Conservation (phyloP, 192 early-diverging fungal genomes). For the Coemansia umbellata region DNA sequence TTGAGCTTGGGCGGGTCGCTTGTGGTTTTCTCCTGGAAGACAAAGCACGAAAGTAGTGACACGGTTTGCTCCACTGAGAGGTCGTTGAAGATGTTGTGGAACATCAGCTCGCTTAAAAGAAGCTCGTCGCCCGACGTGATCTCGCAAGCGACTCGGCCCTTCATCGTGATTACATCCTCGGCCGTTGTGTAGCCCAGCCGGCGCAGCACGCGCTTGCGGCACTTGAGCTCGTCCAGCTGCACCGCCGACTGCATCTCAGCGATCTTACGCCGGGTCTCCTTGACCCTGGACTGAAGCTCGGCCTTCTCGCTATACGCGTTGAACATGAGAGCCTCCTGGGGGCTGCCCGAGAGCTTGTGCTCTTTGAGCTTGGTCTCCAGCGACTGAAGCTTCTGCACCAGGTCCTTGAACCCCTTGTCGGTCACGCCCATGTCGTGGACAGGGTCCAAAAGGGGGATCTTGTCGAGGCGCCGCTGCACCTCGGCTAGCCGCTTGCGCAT, state of each 20-base stretch:
- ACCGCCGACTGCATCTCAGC: slow-evolving; percentile 74
- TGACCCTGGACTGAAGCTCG: slow-evolving; percentile 57
- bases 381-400: slow-evolving; percentile 68
- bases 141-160: slow-evolving; percentile 97
- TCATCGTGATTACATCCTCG: slow-evolving; percentile 90
- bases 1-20: slow-evolving; percentile 54
- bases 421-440: slow-evolving; percentile 83
- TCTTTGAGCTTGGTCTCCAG: slow-evolving; percentile 64
- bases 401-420: slow-evolving; percentile 71
- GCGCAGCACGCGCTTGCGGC: slow-evolving; percentile 84
- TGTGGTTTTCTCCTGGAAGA: slow-evolving; percentile 73
- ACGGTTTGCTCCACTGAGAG: slow-evolving; percentile 81
- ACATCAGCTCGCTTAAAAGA: slow-evolving; percentile 93
- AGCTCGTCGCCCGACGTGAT: slow-evolving; percentile 93
- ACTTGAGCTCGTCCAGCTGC: slow-evolving; percentile 90
- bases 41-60: slow-evolving; percentile 88
- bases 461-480: slow-evolving; percentile 67
- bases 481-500: slow-evolving; percentile 65
- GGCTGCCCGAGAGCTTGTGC: slow-evolving; percentile 57
- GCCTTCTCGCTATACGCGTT: slow-evolving; percentile 65
- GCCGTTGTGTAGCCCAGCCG: slow-evolving; percentile 82
- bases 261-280: slow-evolving; percentile 67
- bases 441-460: slow-evolving; percentile 85
- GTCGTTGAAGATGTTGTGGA: slow-evolving; percentile 95
- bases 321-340: slow-evolving; percentile 59